Evolutionary conservation across 164 flowering plant species (phyloP).

Genomic region (Sextonia rubra): DNA sequence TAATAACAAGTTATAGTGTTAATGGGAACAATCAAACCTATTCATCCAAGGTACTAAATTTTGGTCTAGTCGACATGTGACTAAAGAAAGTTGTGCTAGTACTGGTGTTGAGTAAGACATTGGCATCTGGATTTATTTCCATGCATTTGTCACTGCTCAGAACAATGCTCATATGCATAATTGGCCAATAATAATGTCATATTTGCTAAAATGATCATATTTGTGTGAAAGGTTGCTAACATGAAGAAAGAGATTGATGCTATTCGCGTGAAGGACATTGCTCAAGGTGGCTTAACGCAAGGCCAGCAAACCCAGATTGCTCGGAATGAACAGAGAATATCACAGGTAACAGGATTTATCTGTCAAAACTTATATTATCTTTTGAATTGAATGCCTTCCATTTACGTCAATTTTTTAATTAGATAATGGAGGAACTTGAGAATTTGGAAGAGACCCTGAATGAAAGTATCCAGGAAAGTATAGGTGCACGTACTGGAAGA

Average conservation of each 20-base stretch:
- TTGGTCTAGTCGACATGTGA: too few species aligned
- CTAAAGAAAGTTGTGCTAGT: too few species aligned
- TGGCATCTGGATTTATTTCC: too few species aligned
- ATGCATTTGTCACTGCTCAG: too few species aligned
- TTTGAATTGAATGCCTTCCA: conserved; percentile 1
- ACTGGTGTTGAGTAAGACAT: too few species aligned
- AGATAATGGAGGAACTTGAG: conserved; percentile 95
- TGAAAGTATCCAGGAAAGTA: conserved; percentile 92
- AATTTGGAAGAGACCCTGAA: conserved; percentile 94
- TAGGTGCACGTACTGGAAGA: conserved; percentile 75
- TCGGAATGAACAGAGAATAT: conserved; percentile 87
- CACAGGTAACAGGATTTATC: conserved; percentile 51
- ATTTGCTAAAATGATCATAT: too few species aligned
- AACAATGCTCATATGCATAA: too few species aligned
- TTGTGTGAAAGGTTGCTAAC: conserved; percentile 60
- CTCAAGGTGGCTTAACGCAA: conserved; percentile 97
- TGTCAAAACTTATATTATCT: neutral
- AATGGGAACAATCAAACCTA: too few species aligned
- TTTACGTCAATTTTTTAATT: conserved; percentile 9
- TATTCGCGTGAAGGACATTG: conserved; percentile 87
- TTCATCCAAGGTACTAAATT: too few species aligned
- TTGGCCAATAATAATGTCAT: too few species aligned
- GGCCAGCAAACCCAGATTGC: conserved; percentile 99
- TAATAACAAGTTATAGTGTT: too few species aligned
- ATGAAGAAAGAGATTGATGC: conserved; percentile 99